A percentile compares a stretch with the other conserved stretches of the same genome.
phyloP scores from a whole-genome alignment of 305 asterid genomes.

The Solanum hybrid region DNA sequence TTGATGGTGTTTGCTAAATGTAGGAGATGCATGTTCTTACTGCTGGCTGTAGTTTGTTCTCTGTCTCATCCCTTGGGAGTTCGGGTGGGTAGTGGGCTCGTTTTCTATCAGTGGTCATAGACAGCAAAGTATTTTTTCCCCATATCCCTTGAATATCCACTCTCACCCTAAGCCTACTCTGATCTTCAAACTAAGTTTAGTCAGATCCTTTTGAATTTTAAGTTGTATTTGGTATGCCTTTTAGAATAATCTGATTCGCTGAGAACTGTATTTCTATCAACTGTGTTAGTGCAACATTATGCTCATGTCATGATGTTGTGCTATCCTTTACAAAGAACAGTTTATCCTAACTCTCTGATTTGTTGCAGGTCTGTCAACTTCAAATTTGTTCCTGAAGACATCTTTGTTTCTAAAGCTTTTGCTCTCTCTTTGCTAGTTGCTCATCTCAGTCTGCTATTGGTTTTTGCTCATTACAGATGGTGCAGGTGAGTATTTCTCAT shows the following conservation, averaged over 20 bases:
- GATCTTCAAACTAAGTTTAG: neutral
- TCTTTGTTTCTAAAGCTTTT: conserved; percentile 64
- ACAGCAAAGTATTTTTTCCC: neutral
- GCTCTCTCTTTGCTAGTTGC: conserved; percentile 59
- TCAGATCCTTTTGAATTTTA: neutral
- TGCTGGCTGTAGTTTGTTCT: neutral
- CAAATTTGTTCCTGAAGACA: conserved; percentile 73
- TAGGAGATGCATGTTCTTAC: neutral
- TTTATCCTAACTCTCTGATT: neutral
- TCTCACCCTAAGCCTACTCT: neutral
- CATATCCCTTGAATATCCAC: neutral
- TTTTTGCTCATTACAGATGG: conserved; percentile 87
- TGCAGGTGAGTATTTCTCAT: conserved; percentile 46
- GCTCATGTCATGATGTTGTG: neutral
- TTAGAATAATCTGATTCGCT: neutral
- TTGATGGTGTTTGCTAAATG: neutral
- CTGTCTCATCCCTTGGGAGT: neutral
- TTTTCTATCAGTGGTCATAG: neutral
- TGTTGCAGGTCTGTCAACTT: conserved; percentile 87
- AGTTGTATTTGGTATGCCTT: neutral
- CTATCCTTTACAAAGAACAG: neutral
- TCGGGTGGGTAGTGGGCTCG: neutral
- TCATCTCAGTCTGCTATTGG: conserved; percentile 61
- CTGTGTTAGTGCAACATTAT: neutral
- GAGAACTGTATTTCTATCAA: neutral